Evolutionary conservation across 1,139 yeast genomes (phyloP), one percentile per base, ranked within the genome.

Genomic region (Zygoascus meyerae): DNA sequence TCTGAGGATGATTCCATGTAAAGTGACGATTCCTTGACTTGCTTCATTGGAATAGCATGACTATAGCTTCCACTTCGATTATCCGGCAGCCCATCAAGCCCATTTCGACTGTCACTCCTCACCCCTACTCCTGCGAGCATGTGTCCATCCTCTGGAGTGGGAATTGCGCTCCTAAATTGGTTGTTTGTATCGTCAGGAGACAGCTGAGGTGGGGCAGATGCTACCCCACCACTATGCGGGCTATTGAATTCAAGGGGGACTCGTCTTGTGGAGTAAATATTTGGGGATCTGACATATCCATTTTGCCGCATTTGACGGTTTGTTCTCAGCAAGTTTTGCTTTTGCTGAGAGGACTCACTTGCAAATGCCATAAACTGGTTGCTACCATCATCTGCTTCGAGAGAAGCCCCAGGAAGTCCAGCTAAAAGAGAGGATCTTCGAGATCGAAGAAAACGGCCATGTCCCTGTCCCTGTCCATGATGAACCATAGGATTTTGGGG

Each of bases 321-420:
- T 48, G 45, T 28, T 28, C 52, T 52, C 47, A 55, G 45, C 17
- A 54, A 48, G 14, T 49, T 47, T 29, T 50, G 62, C 48, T 54
- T 52, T 45, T 56, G 61, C 35, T 57, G 57, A 31, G 56, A 58
- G n/a, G 58, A 42, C 40, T 57, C 60, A 30, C 60, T 50, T 16
- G 56, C 59, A 45, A 54, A 57, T 11, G 56, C 48, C 36, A 56
- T 39, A 35, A 55, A 57, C 33, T 54, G 49, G 31, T 36, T 40
- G 21, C 42, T 37, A 21, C 26, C 26, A 52, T 29, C 16, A 8
- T 34, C 44, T 28, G 30, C n/a, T 8, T 26, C 21, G 2, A 34
- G 34, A 8, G 17, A 1, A 37, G 21, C 18, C 34, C 43, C 34
- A 42, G 41, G 21, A 33, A 44, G 16, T 44, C 40, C 31, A 45